Conservation (phyloP, 2,329 filamentous ascomycete species). For the Alternaria gaisen region DNA sequence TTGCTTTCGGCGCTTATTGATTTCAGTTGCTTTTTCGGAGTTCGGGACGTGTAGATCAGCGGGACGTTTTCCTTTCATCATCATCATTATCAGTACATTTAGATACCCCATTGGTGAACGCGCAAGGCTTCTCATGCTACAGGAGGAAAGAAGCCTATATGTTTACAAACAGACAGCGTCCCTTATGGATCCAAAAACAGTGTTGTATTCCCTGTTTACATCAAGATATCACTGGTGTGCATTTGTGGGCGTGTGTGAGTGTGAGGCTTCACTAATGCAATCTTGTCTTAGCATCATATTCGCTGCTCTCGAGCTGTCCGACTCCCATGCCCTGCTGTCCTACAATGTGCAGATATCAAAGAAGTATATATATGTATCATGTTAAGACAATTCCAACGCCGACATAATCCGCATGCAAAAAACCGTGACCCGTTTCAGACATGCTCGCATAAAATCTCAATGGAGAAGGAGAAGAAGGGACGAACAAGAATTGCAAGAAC, state of each 20-base stretch:
- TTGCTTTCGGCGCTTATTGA: slow-evolving; percentile 1
- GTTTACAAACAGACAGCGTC: slow-evolving; percentile 35
- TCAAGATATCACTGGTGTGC: not conserved
- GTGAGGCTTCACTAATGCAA: slow-evolving; percentile 2
- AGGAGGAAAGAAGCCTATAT: slow-evolving; percentile 29
- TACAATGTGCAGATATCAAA: slow-evolving; percentile 10
- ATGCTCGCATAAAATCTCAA: slow-evolving; percentile 22
- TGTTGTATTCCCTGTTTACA: slow-evolving; percentile 13
- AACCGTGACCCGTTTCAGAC: slow-evolving; percentile 35
- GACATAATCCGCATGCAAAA: slow-evolving; percentile 33
- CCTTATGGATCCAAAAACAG: slow-evolving; percentile 45
- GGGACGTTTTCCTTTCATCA: not conserved
- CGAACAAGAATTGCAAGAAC: not conserved
- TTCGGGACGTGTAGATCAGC: not conserved
- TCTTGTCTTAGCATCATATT: not conserved
- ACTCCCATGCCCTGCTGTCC: slow-evolving; percentile 5
- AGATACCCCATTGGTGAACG: slow-evolving; percentile 46
- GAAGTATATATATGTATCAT: slow-evolving; percentile 8
- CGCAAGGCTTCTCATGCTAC: slow-evolving; percentile 47
- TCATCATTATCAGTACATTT: slow-evolving; percentile 16
- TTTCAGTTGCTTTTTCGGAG: slow-evolving; percentile 7
- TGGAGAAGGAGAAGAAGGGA: not conserved
- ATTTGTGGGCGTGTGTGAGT: not conserved
- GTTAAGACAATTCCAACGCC: slow-evolving; percentile 38
- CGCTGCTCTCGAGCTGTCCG: not conserved